Evolutionary conservation across 176 grass and related monocot species (phyloP), one percentile per base, ranked within the genome.

Genomic region (Carex littledalei): DNA sequence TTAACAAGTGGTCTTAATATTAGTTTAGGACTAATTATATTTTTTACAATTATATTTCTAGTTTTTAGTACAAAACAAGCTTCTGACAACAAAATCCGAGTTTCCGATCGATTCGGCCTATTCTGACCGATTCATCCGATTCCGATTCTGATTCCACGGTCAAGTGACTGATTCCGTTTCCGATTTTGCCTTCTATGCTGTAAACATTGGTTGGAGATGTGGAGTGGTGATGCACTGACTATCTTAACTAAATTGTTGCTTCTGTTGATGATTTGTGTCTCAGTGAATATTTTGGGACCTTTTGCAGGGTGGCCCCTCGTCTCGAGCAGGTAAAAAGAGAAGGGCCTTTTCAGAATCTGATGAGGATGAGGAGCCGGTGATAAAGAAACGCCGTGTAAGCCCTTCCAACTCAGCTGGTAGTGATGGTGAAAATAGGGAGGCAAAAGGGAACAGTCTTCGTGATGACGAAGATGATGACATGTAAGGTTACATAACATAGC

Each of bases 331-430:
- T 90, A 86, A 88, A 64, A 98, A 94, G 89, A 93, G 89, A 55
- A 86, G 88, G 71, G 95, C 95, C 21, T 98, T 90, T 89, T 98
- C 95, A 77, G 95, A 98, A 91, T 98, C 95, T 54, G 95, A 98
- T 16, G 92, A 98, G 16, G 94, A 90, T 32, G 89, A 94, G 41
- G 94, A 94, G 69, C 90, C 90, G 67, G 64, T 52, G 17, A 26
- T 80, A 81, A 17, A 85, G 77, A 65, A 91, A 47, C 81, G 83
- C 86, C 91, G 69, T 54, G 60, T 65, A 41, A 62, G 62, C 17
- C 52, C 52, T 15, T 83, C 88, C 32, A 87, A 90, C 83, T 67
- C 60, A 52, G 88, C 64, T 89, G 95, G 82, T 67, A 87, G 59
- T 61, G 86, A 87, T 43, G 89, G 81, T 18, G 86, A 87, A 83